These are phyloP conservation scores for Dactylorhiza incarnata DNA, from an alignment of 106 monocot species.

Conservation along the genomic window DNA sequence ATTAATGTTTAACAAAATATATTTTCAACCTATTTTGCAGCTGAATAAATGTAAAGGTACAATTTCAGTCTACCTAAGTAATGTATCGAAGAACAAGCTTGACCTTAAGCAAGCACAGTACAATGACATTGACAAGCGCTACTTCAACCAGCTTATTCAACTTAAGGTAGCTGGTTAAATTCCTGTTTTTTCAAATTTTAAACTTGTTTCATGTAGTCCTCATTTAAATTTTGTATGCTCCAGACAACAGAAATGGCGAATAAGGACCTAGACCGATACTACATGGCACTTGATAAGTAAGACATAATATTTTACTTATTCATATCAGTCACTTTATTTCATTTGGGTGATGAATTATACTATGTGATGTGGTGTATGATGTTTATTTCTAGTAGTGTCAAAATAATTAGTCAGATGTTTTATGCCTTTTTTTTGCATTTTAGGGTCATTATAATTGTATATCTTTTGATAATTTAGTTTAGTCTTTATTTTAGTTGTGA, in stretches of 20 bases:
- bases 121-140: slow-evolving; percentile 87
- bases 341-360: neutral
- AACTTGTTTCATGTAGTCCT: neutral
- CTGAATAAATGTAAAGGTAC: slow-evolving; percentile 80
- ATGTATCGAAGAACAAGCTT: slow-evolving; percentile 72
- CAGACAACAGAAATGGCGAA: slow-evolving; percentile 99
- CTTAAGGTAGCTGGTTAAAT: slow-evolving; percentile 62
- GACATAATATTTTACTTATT: neutral
- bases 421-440: neutral
- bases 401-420: no score
- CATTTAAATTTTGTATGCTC: slow-evolving; percentile 1
- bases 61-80: slow-evolving; percentile 79
- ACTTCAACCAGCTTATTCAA: slow-evolving; percentile 91
- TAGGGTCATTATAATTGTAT: neutral
- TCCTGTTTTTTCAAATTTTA: slow-evolving; percentile 6
- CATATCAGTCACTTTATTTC: neutral
- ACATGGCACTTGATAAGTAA: slow-evolving; percentile 96
- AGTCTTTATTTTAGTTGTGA: no score
- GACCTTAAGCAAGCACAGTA: slow-evolving; percentile 94
- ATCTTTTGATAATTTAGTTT: neutral
- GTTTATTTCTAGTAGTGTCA: no score
- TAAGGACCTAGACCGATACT: slow-evolving; percentile 93
- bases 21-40: slow-evolving; percentile 23
- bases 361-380: no score
- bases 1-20: neutral